Conservation (phyloP, 352 stramenopile species). For the Globisporangium abappressorium region DNA sequence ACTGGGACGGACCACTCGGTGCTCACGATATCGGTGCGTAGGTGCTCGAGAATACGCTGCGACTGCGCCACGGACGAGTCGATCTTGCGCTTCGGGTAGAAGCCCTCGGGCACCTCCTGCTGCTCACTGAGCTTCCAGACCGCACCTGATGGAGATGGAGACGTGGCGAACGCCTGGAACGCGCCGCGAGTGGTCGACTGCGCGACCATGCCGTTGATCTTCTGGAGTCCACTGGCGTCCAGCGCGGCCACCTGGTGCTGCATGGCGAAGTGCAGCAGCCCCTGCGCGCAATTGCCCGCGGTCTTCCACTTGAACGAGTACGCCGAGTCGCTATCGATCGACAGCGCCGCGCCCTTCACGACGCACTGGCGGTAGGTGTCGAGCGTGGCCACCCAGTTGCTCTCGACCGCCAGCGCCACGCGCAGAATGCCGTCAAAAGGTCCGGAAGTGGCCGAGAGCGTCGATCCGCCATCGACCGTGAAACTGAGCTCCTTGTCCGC, state of each 20-base stretch:
- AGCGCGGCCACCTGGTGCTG: conserved; percentile 52
- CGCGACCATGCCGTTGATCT: conserved; percentile 35
- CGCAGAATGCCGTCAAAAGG: conserved; percentile 49
- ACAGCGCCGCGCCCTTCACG: not conserved
- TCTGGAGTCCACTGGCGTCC: conserved; percentile 28
- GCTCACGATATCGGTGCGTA: conserved; percentile 18
- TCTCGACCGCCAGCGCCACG: conserved; percentile 37
- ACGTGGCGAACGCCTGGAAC: conserved; percentile 39
- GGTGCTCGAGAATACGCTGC: conserved; percentile 36
- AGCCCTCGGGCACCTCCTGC: conserved; percentile 34
- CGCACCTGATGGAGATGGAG: not conserved
- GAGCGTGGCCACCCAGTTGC: conserved; percentile 38
- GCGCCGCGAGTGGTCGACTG: conserved; percentile 57
- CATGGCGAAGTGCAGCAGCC: conserved; percentile 60
- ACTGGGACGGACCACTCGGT: conserved; percentile 33
- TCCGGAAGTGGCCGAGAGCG: conserved; percentile 26
- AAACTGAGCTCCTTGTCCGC: conserved; percentile 43
- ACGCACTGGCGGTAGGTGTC: conserved; percentile 61
- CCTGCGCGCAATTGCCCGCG: conserved; percentile 42
- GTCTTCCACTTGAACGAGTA: conserved; percentile 68
- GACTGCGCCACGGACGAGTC: conserved; percentile 23
- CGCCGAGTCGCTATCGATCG: conserved; percentile 40
- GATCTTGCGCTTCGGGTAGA: conserved; percentile 46
- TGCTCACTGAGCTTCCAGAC: conserved; percentile 51
- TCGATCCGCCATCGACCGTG: conserved; percentile 30